Evolutionary conservation across 768 basidiomycete species (phyloP).

Genomic region (Rhodotorula paludigena): DNA sequence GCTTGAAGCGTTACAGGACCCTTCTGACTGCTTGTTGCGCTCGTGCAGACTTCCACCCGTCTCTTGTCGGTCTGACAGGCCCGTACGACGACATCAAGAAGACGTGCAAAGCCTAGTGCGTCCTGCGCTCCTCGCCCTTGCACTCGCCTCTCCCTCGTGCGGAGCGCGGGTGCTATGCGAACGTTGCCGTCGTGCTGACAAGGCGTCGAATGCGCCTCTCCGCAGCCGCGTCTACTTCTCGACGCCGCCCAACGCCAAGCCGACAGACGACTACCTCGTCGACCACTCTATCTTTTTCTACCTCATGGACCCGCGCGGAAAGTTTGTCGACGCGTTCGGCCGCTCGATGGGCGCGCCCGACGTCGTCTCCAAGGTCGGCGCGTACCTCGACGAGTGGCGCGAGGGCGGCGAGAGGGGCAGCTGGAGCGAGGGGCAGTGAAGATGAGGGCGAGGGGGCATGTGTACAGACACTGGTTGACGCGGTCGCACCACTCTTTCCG

Average conservation of each 20-base stretch:
- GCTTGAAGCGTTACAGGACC: too few relatives aligned
- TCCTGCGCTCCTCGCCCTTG: background rate
- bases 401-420: slow-evolving; percentile 16
- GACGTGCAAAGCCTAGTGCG: slow-evolving; percentile 75
- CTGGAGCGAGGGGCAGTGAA: slow-evolving; percentile 21
- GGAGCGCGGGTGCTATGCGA: too few relatives aligned
- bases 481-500: too few relatives aligned
- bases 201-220: too few relatives aligned
- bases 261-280: slow-evolving; percentile 84
- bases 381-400: slow-evolving; percentile 49
- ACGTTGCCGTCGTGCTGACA: too few relatives aligned
- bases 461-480: too few relatives aligned
- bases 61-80: slow-evolving; percentile 81
- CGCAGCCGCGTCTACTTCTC: slow-evolving; percentile 85
- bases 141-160: background rate
- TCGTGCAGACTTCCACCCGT: slow-evolving; percentile 76
- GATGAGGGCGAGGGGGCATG: too few relatives aligned
- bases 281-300: slow-evolving; percentile 69
- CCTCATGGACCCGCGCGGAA: slow-evolving; percentile 89
- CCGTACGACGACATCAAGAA: slow-evolving; percentile 77
- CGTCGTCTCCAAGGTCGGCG: slow-evolving; percentile 52
- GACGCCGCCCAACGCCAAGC: slow-evolving; percentile 72
- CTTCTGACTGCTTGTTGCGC: background rate
- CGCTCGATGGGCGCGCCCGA: slow-evolving; percentile 68
- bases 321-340: slow-evolving; percentile 95